Percentiles rank a stretch among this genome's conserved stretches.
These are phyloP conservation scores for Phytopythium oedochilum DNA, from an alignment of 352 stramenopile genomes.

Conservation along the genomic window DNA sequence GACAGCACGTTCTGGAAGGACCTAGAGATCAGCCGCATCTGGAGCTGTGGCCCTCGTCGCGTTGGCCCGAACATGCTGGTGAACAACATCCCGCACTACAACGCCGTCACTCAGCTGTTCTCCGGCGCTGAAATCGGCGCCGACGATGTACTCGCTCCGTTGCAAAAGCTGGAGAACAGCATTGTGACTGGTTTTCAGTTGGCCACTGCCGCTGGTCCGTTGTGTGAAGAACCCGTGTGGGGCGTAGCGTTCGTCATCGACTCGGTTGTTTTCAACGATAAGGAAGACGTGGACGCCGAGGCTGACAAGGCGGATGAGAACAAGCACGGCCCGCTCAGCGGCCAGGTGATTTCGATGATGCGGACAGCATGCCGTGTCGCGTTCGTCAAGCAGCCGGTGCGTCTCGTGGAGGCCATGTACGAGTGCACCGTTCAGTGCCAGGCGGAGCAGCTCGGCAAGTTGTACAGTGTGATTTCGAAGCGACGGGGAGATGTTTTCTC, in stretches of 20 bases:
- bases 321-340: constrained; percentile 69
- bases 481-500: constrained; percentile 87
- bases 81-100: constrained; percentile 60
- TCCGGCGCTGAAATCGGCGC: not conserved
- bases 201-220: constrained; percentile 67
- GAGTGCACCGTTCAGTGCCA: constrained; percentile 85
- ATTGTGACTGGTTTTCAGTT: constrained; percentile 85
- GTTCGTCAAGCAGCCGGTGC: constrained; percentile 83
- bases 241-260: constrained; percentile 88
- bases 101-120: constrained; percentile 16
- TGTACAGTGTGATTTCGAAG: constrained; percentile 94
- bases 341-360: constrained; percentile 81
- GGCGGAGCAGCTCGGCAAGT: constrained; percentile 89
- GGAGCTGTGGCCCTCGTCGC: constrained; percentile 70
- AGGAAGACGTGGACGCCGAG: constrained; percentile 17
- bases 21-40: constrained; percentile 52
- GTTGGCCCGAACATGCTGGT: constrained; percentile 75
- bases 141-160: constrained; percentile 17
- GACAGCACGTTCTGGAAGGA: constrained; percentile 47
- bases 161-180: constrained; percentile 73
- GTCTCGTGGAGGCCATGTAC: constrained; percentile 91
- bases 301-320: constrained; percentile 20
- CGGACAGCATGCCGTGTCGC: constrained; percentile 62
- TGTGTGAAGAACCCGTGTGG: constrained; percentile 90
- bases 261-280: constrained; percentile 55